A percentile compares a stretch with the other conserved stretches of the same genome.
Conservation (phyloP, 2,329 filamentous ascomycete species). For the Zasmidium citrigriseum region DNA sequence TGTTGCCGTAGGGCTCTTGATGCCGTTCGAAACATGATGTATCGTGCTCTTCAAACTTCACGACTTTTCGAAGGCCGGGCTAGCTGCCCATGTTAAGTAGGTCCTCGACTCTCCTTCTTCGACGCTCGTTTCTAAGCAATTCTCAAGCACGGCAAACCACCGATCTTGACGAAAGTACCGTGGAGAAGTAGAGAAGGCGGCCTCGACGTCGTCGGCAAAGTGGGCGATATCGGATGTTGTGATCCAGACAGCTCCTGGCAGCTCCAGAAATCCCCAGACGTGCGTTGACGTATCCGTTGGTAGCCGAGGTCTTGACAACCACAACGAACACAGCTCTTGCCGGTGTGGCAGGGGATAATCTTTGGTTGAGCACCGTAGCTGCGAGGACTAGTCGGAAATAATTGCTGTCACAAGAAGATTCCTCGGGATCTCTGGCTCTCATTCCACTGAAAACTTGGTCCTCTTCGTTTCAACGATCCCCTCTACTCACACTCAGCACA, state of each 20-base stretch:
- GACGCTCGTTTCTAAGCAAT: background rate
- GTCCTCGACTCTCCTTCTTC: constrained; percentile 11
- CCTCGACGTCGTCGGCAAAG: background rate
- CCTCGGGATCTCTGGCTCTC: background rate
- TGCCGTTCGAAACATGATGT: constrained; percentile 31
- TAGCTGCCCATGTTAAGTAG: constrained; percentile 6
- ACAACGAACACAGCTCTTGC: constrained; percentile 3
- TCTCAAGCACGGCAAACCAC: background rate
- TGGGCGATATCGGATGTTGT: constrained; percentile 6
- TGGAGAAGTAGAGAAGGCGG: background rate
- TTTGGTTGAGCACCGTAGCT: background rate
- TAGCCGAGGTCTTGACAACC: background rate
- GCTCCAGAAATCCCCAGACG: background rate
- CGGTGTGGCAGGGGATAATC: background rate
- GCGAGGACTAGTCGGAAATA: constrained; percentile 8
- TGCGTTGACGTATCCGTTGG: no score
- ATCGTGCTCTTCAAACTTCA: background rate
- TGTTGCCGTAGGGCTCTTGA: constrained; percentile 31
- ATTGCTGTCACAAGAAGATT: constrained; percentile 1
- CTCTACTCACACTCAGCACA: constrained; percentile 1
- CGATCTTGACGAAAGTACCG: background rate
- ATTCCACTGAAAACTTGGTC: background rate
- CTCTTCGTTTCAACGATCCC: background rate
- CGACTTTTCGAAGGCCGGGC: background rate
- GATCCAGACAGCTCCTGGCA: background rate